These are phyloP conservation scores for Emericellopsis atlantica DNA, from an alignment of 2,329 filamentous ascomycete genomes.

Conservation along the genomic window DNA sequence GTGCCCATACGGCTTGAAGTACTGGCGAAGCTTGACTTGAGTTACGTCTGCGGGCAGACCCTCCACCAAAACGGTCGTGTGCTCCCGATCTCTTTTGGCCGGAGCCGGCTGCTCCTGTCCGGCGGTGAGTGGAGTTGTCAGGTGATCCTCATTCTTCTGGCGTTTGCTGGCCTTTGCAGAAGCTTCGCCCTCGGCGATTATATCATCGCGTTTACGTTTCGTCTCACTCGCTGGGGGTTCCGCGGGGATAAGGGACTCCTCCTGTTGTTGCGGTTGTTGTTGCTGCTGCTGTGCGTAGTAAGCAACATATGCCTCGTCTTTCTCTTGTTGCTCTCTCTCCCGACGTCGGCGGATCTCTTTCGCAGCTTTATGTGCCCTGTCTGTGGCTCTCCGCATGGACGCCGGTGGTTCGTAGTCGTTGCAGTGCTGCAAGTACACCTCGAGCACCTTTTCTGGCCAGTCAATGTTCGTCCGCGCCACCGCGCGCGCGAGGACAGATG, in stretches of 20 bases:
- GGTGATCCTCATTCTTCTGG: conserved; percentile 33
- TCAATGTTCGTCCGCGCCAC: conserved; percentile 51
- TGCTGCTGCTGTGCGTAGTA: conserved; percentile 18
- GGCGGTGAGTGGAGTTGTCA: conserved; percentile 2
- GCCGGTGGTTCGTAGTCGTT: conserved; percentile 80
- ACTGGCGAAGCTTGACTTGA: conserved; percentile 67
- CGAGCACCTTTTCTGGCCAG: conserved; percentile 64
- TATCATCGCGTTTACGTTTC: conserved; percentile 62
- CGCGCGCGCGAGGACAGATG: conserved; percentile 63
- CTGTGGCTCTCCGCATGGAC: conserved; percentile 59
- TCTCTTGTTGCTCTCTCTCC: conserved; percentile 50
- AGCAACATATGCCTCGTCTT: conserved; percentile 37
- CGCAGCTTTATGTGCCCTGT: conserved; percentile 57
- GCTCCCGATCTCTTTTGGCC: conserved; percentile 75
- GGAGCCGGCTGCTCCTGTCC: conserved; percentile 12
- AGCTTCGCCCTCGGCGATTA: conserved; percentile 5
- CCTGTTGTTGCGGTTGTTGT: conserved; percentile 10
- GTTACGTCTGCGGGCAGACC: conserved; percentile 60
- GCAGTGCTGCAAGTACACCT: conserved; percentile 67
- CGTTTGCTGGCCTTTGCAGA: conserved; percentile 52
- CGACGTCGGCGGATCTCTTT: conserved; percentile 52
- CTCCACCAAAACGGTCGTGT: conserved; percentile 71
- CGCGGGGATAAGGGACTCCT: conserved; percentile 8
- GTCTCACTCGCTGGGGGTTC: conserved; percentile 12
- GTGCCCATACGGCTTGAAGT: conserved; percentile 82